Conservation (phyloP, 2,329 filamentous ascomycete genomes). For the Arthrinium puccinioides region DNA sequence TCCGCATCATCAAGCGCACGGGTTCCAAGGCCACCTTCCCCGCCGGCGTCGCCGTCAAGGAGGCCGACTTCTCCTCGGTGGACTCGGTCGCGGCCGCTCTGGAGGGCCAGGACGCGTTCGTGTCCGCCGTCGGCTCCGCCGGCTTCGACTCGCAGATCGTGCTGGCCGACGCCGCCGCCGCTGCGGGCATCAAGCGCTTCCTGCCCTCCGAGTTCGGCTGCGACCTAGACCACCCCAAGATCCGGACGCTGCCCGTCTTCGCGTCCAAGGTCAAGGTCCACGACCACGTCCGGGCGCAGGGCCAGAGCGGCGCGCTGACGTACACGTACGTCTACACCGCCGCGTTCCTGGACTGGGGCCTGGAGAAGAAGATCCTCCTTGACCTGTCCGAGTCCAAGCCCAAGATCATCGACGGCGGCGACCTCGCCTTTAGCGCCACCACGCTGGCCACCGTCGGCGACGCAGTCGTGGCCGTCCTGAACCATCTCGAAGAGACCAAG, state of each 20-base stretch:
- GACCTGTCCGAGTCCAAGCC: conserved; percentile 3
- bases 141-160: conserved; percentile 36
- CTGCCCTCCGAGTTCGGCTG: conserved; percentile 50
- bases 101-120: conserved; percentile 47
- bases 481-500: conserved; percentile 31
- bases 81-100: conserved; percentile 42
- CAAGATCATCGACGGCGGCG: conserved; percentile 40
- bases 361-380: conserved; percentile 5
- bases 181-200: conserved; percentile 54
- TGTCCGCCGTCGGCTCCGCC: conserved; percentile 34
- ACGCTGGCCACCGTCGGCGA: conserved; percentile 37
- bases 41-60: conserved; percentile 30
- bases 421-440: conserved; percentile 32
- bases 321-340: conserved; percentile 33
- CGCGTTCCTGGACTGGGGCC: conserved; percentile 9
- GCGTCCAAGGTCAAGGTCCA: conserved; percentile 8
- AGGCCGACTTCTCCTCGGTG: conserved; percentile 37
- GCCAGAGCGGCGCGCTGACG: background rate
- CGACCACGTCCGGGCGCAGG: conserved; percentile 7
- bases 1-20: conserved; percentile 48
- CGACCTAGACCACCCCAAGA: conserved; percentile 19
- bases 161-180: conserved; percentile 51
- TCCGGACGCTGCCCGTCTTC: conserved; percentile 9
- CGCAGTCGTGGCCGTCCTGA: conserved; percentile 37
- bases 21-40: conserved; percentile 21